Base-by-base conservation (phyloP, 2,329 filamentous ascomycete genomes). In the Fusarium sp. region DNA sequence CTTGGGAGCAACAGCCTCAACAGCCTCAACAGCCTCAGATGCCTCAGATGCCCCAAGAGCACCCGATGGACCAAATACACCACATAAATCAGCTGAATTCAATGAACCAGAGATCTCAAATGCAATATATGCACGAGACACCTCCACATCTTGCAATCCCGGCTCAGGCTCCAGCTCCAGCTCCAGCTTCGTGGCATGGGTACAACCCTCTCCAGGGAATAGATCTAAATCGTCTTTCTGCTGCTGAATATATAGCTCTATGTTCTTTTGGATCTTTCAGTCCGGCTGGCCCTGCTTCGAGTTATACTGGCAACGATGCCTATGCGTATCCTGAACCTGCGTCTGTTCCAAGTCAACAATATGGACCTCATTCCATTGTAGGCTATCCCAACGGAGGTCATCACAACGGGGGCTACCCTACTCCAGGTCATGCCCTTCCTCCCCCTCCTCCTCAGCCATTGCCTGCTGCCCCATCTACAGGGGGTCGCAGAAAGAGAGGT, bases 401-500 rank as follows among this genome's bases (percentile, higher is more conserved):
- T 52, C n/a, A 18, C 4, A 52, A 20, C 20, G 22, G 36, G 5
- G 22, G 15, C 49, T 27, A 41, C 22, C 5, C 12, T 53, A 4
- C 20, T 3, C 9, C 29, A 7, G 5, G 31, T n/a, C 31, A 7
- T 11, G 13, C 20, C 49, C 31, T 38, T 22, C 7, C 20, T 8
- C 25, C 36, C 14, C 27, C 54, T 60, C 20, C 29, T 25, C 5
- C 20, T 29, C 35, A 49, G 39, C 15, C 11, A 8, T 36, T 39
- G 7, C 18, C 33, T 18, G 25, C 36, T 41, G 15, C 27, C 22
- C 49, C 36, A 38, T 31, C 20, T 15, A 35, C 11, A 35, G 15
- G 38, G 33, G 22, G 27, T 36, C 14, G 35, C 29, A 47, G 14
- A 22, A 68, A 68, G 45, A 68, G 64, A 41, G 15, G 18, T 22